phyloP scores from a whole-genome alignment of 176 grass and related monocot genomes.

The Avena sativa region DNA sequence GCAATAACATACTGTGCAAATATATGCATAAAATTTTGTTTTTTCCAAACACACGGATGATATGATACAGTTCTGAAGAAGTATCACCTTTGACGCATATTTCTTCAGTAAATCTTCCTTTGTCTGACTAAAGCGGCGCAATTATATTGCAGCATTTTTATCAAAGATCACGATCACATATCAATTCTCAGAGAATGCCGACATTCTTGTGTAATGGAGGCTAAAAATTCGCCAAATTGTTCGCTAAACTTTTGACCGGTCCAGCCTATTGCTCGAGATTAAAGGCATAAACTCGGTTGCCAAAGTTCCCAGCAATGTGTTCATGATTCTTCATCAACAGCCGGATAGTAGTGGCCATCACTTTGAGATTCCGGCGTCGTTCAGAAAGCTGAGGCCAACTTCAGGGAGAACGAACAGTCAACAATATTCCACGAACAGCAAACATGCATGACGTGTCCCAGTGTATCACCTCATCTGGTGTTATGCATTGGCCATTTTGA shows the following conservation, averaged over 20 bases:
- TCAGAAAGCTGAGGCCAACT: neutral
- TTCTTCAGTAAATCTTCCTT: no score
- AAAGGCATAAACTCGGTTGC: neutral
- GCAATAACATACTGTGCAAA: no score
- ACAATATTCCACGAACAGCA: neutral
- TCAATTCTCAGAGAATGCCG: constrained; percentile 2
- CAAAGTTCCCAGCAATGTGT: constrained; percentile 12
- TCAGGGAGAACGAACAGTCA: neutral
- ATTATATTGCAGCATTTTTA: neutral
- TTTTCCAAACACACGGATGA: no score
- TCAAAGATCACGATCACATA: neutral
- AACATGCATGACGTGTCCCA: neutral
- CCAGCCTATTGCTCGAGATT: constrained; percentile 4
- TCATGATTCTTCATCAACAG: constrained; percentile 29
- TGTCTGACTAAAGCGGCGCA: neutral
- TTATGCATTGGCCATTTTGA: neutral
- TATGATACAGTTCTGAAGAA: no score
- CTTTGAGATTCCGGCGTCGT: neutral
- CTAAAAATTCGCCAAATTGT: neutral
- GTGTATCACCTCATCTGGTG: neutral
- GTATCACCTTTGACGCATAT: no score
- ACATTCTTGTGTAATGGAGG: neutral
- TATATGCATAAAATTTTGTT: no score
- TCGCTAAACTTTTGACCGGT: neutral
- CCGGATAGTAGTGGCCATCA: neutral